Base-by-base conservation (phyloP, 1,284 basidiomycete species). In the Farysia itapuensis region DNA sequence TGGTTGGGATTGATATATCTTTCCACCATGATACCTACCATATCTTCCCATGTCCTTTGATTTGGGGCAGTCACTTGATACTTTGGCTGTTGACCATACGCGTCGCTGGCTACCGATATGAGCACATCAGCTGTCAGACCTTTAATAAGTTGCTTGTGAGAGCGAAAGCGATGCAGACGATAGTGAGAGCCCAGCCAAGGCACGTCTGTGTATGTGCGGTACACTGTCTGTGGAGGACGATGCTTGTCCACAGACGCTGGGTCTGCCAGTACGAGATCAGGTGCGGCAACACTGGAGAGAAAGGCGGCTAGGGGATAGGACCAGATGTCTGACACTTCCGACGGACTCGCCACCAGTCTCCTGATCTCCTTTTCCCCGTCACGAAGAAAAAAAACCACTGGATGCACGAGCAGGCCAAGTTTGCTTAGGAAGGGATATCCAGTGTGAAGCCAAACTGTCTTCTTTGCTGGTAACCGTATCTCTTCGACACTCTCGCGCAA, bases 391-490 rank as follows among this genome's bases (percentile, higher is more conserved):
- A 67, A 64, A 9, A 64, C 45, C 1, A 60, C 51, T 1, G 64
- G 64, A 43, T 67, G 64, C 13, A 67, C 64, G 14, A 67, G 37
- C 16, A 67, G 30, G 6, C 56, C 61, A 32, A 63, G 44, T 35
- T 67, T 67, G 39, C 46, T 51, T 15, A 67, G 32, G 26, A 64
- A 58, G 0, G 64, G 64, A 26, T 44, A 31, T 6, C 50, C 59
- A 15, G 64, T 67, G 13, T 60, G 49, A 14, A 67, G 11, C 28
- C 49, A 53, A 5, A 63, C 26, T 1, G 44, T 46, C 7, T 32
- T n/a, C 1, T n/a, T 2, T 1, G 37, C 4, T 0, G 48, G 50
- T 8, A 67, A 37, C 2, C 39, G 41, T 18, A 67, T 56, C 37
- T 67, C 64, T 24, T 67, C 64, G 6, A 54, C 50, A 22, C 40